Base-by-base conservation (phyloP, 148 eudicot genomes). In the Vaccinium corymbosum region DNA sequence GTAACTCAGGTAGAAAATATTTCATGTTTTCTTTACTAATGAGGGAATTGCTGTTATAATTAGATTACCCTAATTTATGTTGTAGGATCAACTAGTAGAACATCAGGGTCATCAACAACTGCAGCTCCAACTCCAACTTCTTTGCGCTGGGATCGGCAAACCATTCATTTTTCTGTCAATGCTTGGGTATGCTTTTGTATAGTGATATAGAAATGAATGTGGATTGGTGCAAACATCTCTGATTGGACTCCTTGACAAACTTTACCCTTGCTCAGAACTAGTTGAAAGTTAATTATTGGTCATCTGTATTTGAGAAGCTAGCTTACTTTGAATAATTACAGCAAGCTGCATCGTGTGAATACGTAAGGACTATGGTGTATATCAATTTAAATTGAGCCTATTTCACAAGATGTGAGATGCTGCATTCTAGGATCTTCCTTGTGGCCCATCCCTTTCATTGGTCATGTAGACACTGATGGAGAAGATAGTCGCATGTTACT, bases 91-190 rank as follows among this genome's bases (percentile, higher is more conserved):
- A 86, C 89, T 59, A 84, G 87, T 55, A 92, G 95, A 92, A 83
- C 98, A 74, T 83, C 98, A 74, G 95, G 91, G 71, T 73, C 97
- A 73, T 88, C 97, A 59, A 82, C 91, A 35, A 80, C 79, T 83
- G 64, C 92, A 51, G 82, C 92, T 89, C 83, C 94, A 59, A 85
- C 73, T 83, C 86, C 98, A 84, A 89, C 95, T 76, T 82, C 95
- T 81, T 86, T 94, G 91, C 98, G 94, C 81, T 96, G 94, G 97
- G 93, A 96, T 85, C 88, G 87, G 25, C 91, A 92, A 78, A 96
- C 99, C 48, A 89, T 96, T 79, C 97, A 89, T 74, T 96, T 96
- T 88, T 91, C 99, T 81, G 91, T 93, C 88, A 93, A 94, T 91
- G 98, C 97, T 83, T 96, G 99, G 98, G 99, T 96, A 92, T 55